Conservation (phyloP, 1,139 yeast species). For the Geotrichum histeridarum region DNA sequence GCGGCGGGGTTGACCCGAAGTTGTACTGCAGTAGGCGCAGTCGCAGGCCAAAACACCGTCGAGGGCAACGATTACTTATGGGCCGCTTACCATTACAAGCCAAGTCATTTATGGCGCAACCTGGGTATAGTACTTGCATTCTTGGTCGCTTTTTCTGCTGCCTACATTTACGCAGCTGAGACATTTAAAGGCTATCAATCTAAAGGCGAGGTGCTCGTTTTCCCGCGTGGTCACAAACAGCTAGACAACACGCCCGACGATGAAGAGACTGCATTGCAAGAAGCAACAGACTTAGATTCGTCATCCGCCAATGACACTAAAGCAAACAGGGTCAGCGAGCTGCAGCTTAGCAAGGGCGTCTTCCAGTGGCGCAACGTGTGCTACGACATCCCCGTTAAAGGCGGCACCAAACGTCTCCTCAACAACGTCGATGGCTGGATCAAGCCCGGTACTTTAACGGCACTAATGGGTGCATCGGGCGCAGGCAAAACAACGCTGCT, state of each 20-base stretch:
- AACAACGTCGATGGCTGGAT: slow-evolving; percentile 79
- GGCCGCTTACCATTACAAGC: slow-evolving; percentile 46
- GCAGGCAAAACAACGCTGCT: slow-evolving; percentile 79
- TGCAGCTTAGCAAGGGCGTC: slow-evolving; percentile 38
- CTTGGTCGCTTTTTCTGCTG: slow-evolving; percentile 48
- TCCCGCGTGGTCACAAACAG: slow-evolving; percentile 46
- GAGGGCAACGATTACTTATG: slow-evolving; percentile 55
- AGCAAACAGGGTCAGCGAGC: slow-evolving; percentile 18
- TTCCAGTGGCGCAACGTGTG: slow-evolving; percentile 80
- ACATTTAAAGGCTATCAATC: slow-evolving; percentile 69
- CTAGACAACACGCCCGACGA: slow-evolving; percentile 33
- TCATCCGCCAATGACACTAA: slow-evolving; percentile 18
- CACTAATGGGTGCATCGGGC: slow-evolving; percentile 84
- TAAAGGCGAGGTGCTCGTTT: slow-evolving; percentile 76
- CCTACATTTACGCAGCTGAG: slow-evolving; percentile 58
- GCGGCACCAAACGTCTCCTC: slow-evolving; percentile 52
- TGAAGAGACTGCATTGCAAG: slow-evolving; percentile 19
- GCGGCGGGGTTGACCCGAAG: slow-evolving; percentile 42
- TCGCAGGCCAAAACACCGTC: slow-evolving; percentile 51
- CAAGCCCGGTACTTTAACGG: slow-evolving; percentile 69
- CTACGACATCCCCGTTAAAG: slow-evolving; percentile 64
- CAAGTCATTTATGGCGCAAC: slow-evolving; percentile 75
- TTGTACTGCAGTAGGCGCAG: slow-evolving; percentile 62
- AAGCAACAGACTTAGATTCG: no score
- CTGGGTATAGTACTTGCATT: slow-evolving; percentile 65